Percentiles rank a stretch among this genome's conserved stretches.
These are phyloP conservation scores for Leccinum uliginosum DNA, from an alignment of 768 basidiomycete genomes.

Conservation along the genomic window DNA sequence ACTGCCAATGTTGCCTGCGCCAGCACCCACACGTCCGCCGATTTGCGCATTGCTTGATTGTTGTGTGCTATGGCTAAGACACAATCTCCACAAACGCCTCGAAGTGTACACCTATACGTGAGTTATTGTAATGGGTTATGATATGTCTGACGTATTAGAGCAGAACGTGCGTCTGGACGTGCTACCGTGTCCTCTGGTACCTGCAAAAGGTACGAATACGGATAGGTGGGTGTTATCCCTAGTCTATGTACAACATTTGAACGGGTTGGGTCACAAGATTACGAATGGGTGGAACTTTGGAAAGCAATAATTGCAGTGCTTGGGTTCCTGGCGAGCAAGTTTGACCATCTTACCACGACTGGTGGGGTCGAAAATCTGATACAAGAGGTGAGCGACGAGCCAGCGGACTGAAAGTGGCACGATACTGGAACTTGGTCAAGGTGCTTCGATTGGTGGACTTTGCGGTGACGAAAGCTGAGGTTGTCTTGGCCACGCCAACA, in stretches of 20 bases:
- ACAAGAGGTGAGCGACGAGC: conserved; percentile 43
- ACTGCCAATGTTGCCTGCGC: conserved; percentile 45
- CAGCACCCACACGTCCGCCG: conserved; percentile 38
- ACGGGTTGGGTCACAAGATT: conserved; percentile 38
- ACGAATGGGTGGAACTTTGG: conserved; percentile 68
- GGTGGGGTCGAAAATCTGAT: conserved; percentile 50
- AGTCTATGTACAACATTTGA: not conserved
- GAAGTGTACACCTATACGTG: conserved; percentile 57
- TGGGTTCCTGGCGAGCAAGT: conserved; percentile 50
- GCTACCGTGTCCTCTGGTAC: conserved; percentile 54
- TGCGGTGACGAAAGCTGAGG: conserved; percentile 47
- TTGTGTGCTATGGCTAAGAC: conserved; percentile 64
- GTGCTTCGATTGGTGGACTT: conserved; percentile 51
- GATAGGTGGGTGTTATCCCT: conserved; percentile 40
- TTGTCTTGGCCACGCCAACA: conserved; percentile 48
- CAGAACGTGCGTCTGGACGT: conserved; percentile 54
- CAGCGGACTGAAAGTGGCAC: not conserved
- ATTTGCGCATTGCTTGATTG: conserved; percentile 64
- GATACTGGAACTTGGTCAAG: conserved; percentile 27
- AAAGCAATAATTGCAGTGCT: conserved; percentile 50
- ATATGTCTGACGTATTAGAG: conserved; percentile 1
- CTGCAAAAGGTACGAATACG: conserved; percentile 50
- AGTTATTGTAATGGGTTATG: conserved; percentile 15
- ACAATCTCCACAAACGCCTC: conserved; percentile 61
- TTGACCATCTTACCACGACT: conserved; percentile 48